Base-by-base conservation (phyloP, 495 filamentous ascomycete species). In the Arthonia radiata region DNA sequence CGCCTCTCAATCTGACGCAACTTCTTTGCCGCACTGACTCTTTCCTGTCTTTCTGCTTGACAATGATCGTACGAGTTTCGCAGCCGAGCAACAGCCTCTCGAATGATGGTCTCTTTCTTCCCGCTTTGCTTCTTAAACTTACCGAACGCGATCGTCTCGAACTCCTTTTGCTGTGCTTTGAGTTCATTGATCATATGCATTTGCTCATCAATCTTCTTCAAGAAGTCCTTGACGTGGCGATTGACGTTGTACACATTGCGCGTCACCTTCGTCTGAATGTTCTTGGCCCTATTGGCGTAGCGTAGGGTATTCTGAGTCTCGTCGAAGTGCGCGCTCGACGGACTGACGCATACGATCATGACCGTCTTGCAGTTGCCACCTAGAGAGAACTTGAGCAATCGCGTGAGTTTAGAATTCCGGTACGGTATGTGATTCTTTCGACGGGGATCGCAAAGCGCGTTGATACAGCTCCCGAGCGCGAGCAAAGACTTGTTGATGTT, bases 401-500 rank as follows among this genome's bases (percentile, higher is more conserved):
- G 73, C 2, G 86, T 99, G 26, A 99, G 67, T 40, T 94, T 99
- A 17, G 82, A 93, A 49, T 99, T 93, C 31, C 86, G 67, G 52
- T 99, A 99, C 2, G 86, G 86, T 8, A 99, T 72, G 42, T 99
- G 86, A 37, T 90, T 90, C 29, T 64, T 69, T 54, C 89, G 92
- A 18, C 74, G 66, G 12, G 77, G 69, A 45, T 99, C 86, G 52
- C 86, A 99, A 17, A 99, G 70, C 10, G 86, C 89, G 42, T 99
- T 99, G 54, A 99, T 99, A 50, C 86, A 99, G 50, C 86, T 86
- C 32, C 86, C 86, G 13, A 99, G 53, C 1, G 86, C 82, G 15
- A 97, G 68, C 3, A 99, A 57, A 6, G 89, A 94, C 44, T 93
- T 90, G 59, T 99, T 99, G 59, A 99, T 99, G 45, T 99, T 99